Evolutionary conservation across 1,139 yeast species (phyloP).

Genomic region (Saccharomycopsis hybrid): DNA sequence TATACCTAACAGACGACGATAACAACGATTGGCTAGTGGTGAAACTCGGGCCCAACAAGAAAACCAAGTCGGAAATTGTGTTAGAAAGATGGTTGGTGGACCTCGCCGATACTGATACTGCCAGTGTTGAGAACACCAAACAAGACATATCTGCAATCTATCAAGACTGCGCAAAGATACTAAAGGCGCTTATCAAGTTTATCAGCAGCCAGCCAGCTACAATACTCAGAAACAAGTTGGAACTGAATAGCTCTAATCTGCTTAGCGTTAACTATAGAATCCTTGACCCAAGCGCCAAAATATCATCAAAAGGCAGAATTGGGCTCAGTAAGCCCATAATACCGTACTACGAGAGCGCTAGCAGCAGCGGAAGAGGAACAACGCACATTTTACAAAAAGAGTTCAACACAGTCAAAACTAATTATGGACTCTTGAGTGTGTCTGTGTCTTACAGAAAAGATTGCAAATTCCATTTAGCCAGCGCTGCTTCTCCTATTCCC

Average conservation of each 20-base stretch:
- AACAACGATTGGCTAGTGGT: constrained; percentile 42
- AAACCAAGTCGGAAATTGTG: constrained; percentile 70
- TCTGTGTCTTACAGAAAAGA: constrained; percentile 12
- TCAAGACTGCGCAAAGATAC: not conserved
- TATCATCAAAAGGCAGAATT: constrained; percentile 16
- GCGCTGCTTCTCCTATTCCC: too few relatives aligned
- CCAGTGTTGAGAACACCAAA: constrained; percentile 21
- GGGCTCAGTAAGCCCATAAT: constrained; percentile 15
- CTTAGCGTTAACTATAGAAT: constrained; percentile 9
- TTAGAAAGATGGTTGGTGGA: constrained; percentile 90
- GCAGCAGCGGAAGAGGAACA: not conserved
- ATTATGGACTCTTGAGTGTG: constrained; percentile 1
- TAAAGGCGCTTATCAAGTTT: not conserved
- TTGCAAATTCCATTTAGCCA: constrained; percentile 5
- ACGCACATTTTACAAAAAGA: constrained; percentile 1
- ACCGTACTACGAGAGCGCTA: constrained; percentile 1
- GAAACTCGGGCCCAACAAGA: constrained; percentile 31
- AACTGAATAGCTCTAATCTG: not conserved
- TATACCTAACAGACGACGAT: constrained; percentile 51
- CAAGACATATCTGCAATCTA: constrained; percentile 1
- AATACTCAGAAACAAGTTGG: not conserved
- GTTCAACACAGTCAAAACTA: constrained; percentile 1
- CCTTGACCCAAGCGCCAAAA: constrained; percentile 10
- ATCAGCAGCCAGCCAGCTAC: constrained; percentile 9
- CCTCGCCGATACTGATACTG: constrained; percentile 35